phyloP scores from a whole-genome alignment of 495 filamentous ascomycete species.

The Geopyxis carbonaria region DNA sequence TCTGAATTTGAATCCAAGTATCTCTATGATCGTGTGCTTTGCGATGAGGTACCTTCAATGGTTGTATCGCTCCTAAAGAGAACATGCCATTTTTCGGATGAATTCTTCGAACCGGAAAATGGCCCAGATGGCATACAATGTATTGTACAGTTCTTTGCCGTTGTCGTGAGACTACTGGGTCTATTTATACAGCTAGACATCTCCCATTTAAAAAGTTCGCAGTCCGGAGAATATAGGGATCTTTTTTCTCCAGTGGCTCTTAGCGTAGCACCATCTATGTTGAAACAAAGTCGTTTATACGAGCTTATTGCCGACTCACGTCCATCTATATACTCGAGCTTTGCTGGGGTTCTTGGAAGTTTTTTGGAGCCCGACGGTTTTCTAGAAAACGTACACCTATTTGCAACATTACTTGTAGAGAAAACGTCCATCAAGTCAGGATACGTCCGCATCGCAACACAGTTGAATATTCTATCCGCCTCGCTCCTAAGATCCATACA shows the following conservation, averaged over 20 bases:
- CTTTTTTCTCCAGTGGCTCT: background rate
- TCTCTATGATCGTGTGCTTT: no score
- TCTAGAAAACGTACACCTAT: no score
- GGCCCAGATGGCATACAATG: constrained; percentile 6
- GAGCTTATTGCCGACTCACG: background rate
- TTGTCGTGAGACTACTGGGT: constrained; percentile 15
- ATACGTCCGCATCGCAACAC: no score
- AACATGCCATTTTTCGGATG: no score
- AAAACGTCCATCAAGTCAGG: no score
- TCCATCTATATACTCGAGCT: background rate
- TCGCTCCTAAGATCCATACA: no score
- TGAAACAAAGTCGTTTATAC: background rate
- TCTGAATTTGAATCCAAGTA: no score
- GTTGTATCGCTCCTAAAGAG: no score
- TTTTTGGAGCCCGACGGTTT: constrained; percentile 1
- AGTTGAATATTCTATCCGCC: no score
- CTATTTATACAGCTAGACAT: constrained; percentile 19
- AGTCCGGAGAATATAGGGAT: constrained; percentile 4
- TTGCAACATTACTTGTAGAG: no score
- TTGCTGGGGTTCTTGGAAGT: constrained; percentile 1
- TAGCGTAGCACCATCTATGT: background rate
- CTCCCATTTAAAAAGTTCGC: constrained; percentile 11
- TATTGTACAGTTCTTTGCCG: constrained; percentile 10
- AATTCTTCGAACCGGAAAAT: background rate
- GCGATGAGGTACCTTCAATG: no score